Evolutionary conservation across 1,284 basidiomycete species (phyloP).

Genomic region (Ustilago lituana): DNA sequence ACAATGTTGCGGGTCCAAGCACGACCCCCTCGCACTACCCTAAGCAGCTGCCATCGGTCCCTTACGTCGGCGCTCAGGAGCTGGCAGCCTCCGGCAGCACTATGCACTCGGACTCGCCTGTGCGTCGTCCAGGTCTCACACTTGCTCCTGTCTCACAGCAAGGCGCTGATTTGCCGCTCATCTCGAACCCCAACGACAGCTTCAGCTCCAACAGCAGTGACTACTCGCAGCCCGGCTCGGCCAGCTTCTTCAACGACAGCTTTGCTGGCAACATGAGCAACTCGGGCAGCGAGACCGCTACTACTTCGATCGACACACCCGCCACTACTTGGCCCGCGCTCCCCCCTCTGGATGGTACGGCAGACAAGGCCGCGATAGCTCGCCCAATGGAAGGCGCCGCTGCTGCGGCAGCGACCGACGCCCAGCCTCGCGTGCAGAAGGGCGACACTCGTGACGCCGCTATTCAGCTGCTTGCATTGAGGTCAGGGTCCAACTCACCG

Average conservation of each 20-base stretch:
- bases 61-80: conserved; percentile 19
- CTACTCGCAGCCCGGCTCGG: conserved; percentile 41
- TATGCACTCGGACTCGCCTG: conserved; percentile 32
- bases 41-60: conserved; percentile 6
- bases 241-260: conserved; percentile 48
- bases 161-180: conserved; percentile 6
- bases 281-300: conserved; percentile 38
- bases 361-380: conserved; percentile 11
- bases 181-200: conserved; percentile 33
- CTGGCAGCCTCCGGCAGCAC: conserved; percentile 1
- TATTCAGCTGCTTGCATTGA: conserved; percentile 44
- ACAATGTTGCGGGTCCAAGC: conserved; percentile 34
- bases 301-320: conserved; percentile 42
- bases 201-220: conserved; percentile 45
- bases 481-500: conserved; percentile 44
- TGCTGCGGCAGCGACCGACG: neutral
- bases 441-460: conserved; percentile 44
- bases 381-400: conserved; percentile 5
- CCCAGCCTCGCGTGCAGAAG: conserved; percentile 26
- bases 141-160: conserved; percentile 21
- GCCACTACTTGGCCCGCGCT: conserved; percentile 33
- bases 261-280: conserved; percentile 39
- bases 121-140: conserved; percentile 27
- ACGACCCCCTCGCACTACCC: conserved; percentile 14
- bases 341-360: conserved; percentile 19